Evolutionary conservation across 495 filamentous ascomycete species (phyloP), one percentile per base, ranked within the genome.

Genomic region (Entonaema liquescens): DNA sequence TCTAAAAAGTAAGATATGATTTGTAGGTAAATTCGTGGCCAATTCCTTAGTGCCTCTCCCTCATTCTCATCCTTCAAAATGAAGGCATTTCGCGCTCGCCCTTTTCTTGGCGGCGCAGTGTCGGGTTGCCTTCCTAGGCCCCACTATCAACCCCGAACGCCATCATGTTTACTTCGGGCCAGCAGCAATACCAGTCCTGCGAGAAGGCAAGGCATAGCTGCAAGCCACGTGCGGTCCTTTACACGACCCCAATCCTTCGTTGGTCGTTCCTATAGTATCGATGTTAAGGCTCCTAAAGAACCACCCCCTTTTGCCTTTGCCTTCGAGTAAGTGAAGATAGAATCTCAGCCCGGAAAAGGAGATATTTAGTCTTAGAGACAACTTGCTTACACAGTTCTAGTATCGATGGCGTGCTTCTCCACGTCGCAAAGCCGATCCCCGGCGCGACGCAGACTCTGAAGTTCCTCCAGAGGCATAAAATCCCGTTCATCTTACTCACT

Each of bases 361-460:
- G 3, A 28, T 12, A 26, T 2, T 5, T 25, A 13, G 11, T 42
- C 26, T 8, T 40, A 8, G 7, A 35, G 36, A 15, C 21, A 62
- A 19, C 9, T 23, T 29, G 40, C 59, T 70, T 53, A 62, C 71
- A 66, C 65, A 50, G 42, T 58, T 26, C 23, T 58, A 97, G 93
- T 78, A 97, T 98, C 75, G 95, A 99, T 77, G 96, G 96, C 66
- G 96, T 99, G 26, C 90, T 99, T 19, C 85, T 97, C n/a, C 93
- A 94, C 76, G 89, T 90, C 68, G 88, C 90, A 0, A 87, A 87
- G 59, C 90, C 94, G 8, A 88, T 97, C 35, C 90, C 94, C n/a
- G 89, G 89, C 33, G 96, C 96, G 0, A 82, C 87, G n/a, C 82
- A 90, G 64, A 84, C 94, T 13, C 85, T 99, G n/a, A 71, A 77